A percentile compares a stretch with the other conserved stretches of the same genome.
Evolutionary conservation across 768 basidiomycete genomes (phyloP).

Genomic region (Trametes coccinea): DNA sequence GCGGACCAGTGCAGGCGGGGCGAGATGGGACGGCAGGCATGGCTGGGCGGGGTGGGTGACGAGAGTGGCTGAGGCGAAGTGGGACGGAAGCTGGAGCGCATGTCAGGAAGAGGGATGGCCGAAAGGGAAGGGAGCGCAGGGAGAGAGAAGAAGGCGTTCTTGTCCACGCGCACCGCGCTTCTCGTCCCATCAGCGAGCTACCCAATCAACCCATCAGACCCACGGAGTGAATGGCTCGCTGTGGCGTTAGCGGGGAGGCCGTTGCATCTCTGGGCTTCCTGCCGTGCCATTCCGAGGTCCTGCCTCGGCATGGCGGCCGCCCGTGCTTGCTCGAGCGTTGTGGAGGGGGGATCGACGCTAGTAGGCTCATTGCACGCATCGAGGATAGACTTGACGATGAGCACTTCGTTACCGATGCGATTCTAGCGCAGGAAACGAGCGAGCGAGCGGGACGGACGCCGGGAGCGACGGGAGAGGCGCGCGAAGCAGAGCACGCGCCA

Average conservation of each 20-base stretch:
- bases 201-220: constrained; percentile 24
- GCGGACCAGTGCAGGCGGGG: background rate
- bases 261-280: constrained; percentile 13
- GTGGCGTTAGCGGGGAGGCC: constrained; percentile 22
- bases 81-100: constrained; percentile 17
- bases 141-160: background rate
- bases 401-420: too few relatives aligned
- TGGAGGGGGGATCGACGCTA: background rate
- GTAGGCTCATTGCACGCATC: background rate
- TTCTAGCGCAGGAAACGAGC: too few relatives aligned
- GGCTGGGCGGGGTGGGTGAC: background rate
- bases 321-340: background rate
- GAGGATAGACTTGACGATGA: too few relatives aligned
- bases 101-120: constrained; percentile 17
- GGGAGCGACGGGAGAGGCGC: too few relatives aligned
- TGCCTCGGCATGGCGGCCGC: constrained; percentile 18
- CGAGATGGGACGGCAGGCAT: background rate
- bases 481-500: constrained; percentile 1
- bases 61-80: constrained; percentile 13
- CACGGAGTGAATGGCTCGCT: constrained; percentile 15
- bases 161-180: constrained; percentile 23
- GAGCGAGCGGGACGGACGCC: too few relatives aligned
- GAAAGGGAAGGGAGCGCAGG: constrained; percentile 2
- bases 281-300: constrained; percentile 19
- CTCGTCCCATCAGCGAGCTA: constrained; percentile 24